Evolutionary conservation across 768 basidiomycete species (phyloP).

Genomic region (Candolleomyces eurysporus): DNA sequence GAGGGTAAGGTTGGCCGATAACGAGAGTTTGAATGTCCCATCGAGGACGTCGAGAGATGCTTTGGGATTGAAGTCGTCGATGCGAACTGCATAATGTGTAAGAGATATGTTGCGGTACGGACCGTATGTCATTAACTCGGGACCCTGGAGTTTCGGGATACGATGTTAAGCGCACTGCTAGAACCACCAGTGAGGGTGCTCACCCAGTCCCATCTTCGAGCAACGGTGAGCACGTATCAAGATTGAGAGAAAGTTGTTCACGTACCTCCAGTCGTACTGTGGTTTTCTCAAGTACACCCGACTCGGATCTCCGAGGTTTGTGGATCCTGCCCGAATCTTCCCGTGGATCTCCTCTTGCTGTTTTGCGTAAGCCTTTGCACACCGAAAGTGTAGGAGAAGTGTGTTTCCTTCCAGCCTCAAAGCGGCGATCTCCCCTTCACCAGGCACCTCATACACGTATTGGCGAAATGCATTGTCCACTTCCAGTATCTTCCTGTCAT

Average conservation of each 20-base stretch:
- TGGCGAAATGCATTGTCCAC: constrained; percentile 64
- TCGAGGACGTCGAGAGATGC: constrained; percentile 45
- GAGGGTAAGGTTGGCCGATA: constrained; percentile 40
- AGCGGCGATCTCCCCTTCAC: constrained; percentile 7
- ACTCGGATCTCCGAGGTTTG: constrained; percentile 74
- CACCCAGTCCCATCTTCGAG: constrained; percentile 75
- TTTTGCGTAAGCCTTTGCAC: constrained; percentile 49
- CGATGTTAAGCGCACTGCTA: too few relatives aligned
- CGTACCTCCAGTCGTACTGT: constrained; percentile 71
- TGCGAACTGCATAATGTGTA: constrained; percentile 55
- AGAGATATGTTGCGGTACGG: constrained; percentile 76
- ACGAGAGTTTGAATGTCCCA: constrained; percentile 26
- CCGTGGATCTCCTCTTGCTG: constrained; percentile 47
- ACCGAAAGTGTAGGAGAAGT: constrained; percentile 56
- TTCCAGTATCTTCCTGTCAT: constrained; percentile 44
- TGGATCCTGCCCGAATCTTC: constrained; percentile 54
- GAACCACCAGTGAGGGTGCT: constrained; percentile 1
- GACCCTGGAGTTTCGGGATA: constrained; percentile 43
- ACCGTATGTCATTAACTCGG: constrained; percentile 78
- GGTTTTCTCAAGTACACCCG: constrained; percentile 86
- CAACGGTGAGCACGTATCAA: constrained; percentile 8
- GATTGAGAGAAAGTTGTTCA: constrained; percentile 10
- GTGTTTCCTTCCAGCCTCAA: constrained; percentile 31
- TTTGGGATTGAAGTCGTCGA: constrained; percentile 58
- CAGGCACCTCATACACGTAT: constrained; percentile 33